Base-by-base conservation (phyloP, 768 basidiomycete genomes). In the Psilocybe cyanescens region DNA sequence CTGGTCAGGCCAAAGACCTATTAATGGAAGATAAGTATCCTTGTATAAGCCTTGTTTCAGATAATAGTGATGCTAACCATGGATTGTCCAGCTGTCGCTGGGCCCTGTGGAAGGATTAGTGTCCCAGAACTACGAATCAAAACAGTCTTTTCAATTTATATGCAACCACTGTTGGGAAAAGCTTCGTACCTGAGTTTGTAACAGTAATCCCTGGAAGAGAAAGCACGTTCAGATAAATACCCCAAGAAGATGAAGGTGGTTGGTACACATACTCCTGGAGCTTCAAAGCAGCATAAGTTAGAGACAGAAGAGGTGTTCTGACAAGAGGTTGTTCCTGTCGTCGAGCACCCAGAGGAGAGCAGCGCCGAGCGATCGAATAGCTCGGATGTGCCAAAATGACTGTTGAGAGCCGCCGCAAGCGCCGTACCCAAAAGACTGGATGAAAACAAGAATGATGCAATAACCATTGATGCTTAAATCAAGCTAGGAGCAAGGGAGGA, bases 1-100 rank as follows among this genome's bases (percentile, higher is more conserved):
- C 85, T 84, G 73, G 66, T 88, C 88, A 3, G 86, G 86, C 89
- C 88, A 90, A 45, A 89, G 76, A 60, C 88, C 88, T 85, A 46
- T 24, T 19, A 2, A 51, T 16, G 28, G 17, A 14, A 39, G 29
- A 31, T 49, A 44, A 54, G 29, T 12, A 14, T 56, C 29, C 30
- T n/a, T 12, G 17, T 16, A 47, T 41, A 14, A 35, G 7, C 12
- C 8, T 1, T 19, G 16, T 37, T 35, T 7, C 33, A 35, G 33
- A 31, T 41, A 12, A 19, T 24, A 9, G n/a, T 19, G 30, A 28
- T n/a, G 66, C 81, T 50, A 60, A 86, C 90, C 88, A 57, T 90
- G 90, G 60, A 91, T 86, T 1, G 89, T 92, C 89, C 90, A 92
- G 67, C 85, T 87, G 66, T 88, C 65, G 8, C 70, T 71, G 4